These are phyloP conservation scores for Apiospora hydei DNA, from an alignment of 2,329 filamentous ascomycete genomes.

Conservation along the genomic window DNA sequence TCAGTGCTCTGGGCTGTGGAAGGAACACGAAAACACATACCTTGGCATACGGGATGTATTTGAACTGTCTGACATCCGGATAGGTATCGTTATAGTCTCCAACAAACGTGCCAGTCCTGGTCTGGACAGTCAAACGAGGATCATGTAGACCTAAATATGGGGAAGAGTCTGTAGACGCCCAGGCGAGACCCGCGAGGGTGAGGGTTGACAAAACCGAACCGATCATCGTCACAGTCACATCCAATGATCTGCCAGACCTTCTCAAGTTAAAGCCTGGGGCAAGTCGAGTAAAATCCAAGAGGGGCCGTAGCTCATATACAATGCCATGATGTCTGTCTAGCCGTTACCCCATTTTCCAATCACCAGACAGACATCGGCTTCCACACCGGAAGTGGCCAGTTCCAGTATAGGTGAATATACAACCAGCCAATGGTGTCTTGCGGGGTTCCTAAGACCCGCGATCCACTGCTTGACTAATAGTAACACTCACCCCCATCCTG, in stretches of 20 bases:
- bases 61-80: constrained; percentile 46
- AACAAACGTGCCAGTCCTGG: constrained; percentile 43
- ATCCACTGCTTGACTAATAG: constrained; percentile 2
- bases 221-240: background rate
- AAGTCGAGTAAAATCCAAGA: too few species aligned
- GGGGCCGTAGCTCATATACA: background rate
- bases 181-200: background rate
- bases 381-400: background rate
- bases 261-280: background rate
- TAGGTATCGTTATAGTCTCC: constrained; percentile 42
- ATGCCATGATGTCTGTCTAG: background rate
- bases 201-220: background rate
- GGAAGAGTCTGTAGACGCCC: background rate
- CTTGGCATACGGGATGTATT: constrained; percentile 47
- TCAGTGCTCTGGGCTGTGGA: background rate
- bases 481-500: background rate
- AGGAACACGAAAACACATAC: background rate
- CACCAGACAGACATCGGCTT: constrained; percentile 1
- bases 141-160: background rate
- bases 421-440: background rate
- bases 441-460: background rate
- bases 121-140: constrained; percentile 38
- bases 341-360: background rate
- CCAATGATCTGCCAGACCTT: background rate
- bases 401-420: background rate